These are phyloP conservation scores for Erodium moschatum DNA, from an alignment of 441 rosid species.

Conservation along the genomic window DNA sequence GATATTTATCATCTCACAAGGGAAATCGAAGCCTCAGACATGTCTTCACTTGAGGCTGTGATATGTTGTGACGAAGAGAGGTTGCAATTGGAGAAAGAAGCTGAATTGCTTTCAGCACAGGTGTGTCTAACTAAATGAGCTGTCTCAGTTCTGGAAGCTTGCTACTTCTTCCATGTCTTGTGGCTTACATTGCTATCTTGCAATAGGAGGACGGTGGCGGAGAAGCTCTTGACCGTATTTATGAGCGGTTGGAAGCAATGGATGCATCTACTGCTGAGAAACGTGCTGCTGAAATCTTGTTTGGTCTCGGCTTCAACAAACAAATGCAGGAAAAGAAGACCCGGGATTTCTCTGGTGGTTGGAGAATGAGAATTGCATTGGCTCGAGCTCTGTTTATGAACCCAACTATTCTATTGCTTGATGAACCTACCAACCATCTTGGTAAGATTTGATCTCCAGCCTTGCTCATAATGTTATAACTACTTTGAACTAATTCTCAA, in stretches of 20 bases:
- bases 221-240: conserved; percentile 69
- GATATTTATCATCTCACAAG: conserved; percentile 76
- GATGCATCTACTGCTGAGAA: conserved; percentile 93
- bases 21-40: conserved; percentile 91
- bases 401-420: conserved; percentile 81
- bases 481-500: not conserved
- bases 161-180: not conserved
- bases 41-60: conserved; percentile 82
- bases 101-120: conserved; percentile 57
- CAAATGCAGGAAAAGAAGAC: conserved; percentile 86
- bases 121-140: conserved; percentile 25
- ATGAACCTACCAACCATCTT: conserved; percentile 92
- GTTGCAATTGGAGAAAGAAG: conserved; percentile 78
- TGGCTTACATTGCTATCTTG: not conserved
- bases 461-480: not conserved
- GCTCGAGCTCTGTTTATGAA: conserved; percentile 89
- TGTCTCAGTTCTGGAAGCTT: not conserved
- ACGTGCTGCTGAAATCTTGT: conserved; percentile 90
- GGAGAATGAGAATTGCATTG: conserved; percentile 98
- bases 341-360: conserved; percentile 89
- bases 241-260: conserved; percentile 80
- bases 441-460: conserved; percentile 34
- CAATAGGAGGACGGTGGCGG: conserved; percentile 90
- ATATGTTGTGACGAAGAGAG: conserved; percentile 90
- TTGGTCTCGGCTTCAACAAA: conserved; percentile 87